Evolutionary conservation across 371 early-diverging fungal genomes (phyloP), one percentile per base, ranked within the genome.

Genomic region (Umbelopsis sp.): DNA sequence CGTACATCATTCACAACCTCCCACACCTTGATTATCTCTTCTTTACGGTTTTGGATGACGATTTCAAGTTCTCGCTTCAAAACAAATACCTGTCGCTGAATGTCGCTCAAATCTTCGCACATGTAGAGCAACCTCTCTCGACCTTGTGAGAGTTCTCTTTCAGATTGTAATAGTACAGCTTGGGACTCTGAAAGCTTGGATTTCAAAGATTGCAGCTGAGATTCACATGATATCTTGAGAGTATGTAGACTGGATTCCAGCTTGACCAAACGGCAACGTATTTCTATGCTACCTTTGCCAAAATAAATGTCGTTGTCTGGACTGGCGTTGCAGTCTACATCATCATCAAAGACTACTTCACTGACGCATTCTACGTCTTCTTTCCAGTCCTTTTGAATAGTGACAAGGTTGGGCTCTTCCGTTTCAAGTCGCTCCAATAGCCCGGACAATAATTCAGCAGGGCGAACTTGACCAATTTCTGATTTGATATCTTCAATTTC

Each of bases 1-100:
- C 77, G 77, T 1, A 88, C 88, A 64, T 86, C 87, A 44, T 84
- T 84, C 0, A 86, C 86, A 16, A 88, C 86, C 52, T 86, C 85
- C 88, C 88, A 86, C 12, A 88, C 85, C 67, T 86, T 86, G 45
- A 85, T 79, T 4, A 88, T 83, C 63, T 88, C 88, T 32, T 81
- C 85, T 71, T 86, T 86, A 22, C 87, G 81, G 53, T 83, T 83
- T 25, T 82, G 76, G 9, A 88, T 81, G 63, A 86, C 74, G 0
- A 79, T 83, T 65, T 86, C 87, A 2, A 88, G 74, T 45, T 86
- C 87, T 18, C 80, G 81, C 52, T 86, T 85, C 32, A 88, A 75
- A 0, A 74, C 80, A 63, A 78, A 82, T 11, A 88, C 79, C 63
- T 85, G 83, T 20, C 77, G 80, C 4, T 85, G 81, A 7, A 88